A percentile compares a stretch with the other conserved stretches of the same genome.
Evolutionary conservation across 2,329 filamentous ascomycete genomes (phyloP).

Genomic region (Pseudopithomyces chartarum): DNA sequence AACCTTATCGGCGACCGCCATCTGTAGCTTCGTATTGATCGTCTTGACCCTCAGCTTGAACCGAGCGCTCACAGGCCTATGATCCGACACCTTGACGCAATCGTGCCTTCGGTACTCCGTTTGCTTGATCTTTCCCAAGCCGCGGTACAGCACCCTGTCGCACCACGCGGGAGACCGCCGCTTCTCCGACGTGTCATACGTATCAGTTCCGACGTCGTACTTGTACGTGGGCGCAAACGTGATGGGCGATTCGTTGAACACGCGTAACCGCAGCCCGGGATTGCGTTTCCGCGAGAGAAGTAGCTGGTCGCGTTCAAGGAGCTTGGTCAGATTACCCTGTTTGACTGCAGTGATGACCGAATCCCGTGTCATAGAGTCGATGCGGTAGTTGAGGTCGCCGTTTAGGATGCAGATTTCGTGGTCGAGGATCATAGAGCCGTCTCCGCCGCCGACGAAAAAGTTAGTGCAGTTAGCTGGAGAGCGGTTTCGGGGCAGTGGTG

Average conservation of each 20-base stretch:
- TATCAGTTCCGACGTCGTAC: constrained; percentile 94
- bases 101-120: constrained; percentile 88
- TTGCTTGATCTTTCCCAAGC: constrained; percentile 81
- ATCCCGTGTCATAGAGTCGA: constrained; percentile 94
- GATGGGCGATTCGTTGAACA: constrained; percentile 90
- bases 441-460: constrained; percentile 87
- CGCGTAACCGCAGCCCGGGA: constrained; percentile 83
- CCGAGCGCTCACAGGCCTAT: constrained; percentile 84
- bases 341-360: constrained; percentile 87
- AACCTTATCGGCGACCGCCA: constrained; percentile 71
- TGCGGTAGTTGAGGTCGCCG: constrained; percentile 96
- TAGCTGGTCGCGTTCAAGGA: constrained; percentile 92
- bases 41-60: constrained; percentile 87
- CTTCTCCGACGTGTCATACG: constrained; percentile 94
- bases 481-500: constrained; percentile 72
- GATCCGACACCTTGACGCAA: constrained; percentile 80
- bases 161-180: constrained; percentile 95
- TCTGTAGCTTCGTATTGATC: constrained; percentile 70
- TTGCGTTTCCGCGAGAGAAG: constrained; percentile 88
- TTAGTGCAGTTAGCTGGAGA: constrained; percentile 72
- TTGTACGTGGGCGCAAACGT: constrained; percentile 97
- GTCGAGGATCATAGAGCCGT: constrained; percentile 92
- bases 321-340: constrained; percentile 77
- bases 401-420: constrained; percentile 98
- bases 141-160: constrained; percentile 87